These are phyloP conservation scores for Paramyrothecium sp. DNA, from an alignment of 2,329 filamentous ascomycete genomes.

Conservation along the genomic window DNA sequence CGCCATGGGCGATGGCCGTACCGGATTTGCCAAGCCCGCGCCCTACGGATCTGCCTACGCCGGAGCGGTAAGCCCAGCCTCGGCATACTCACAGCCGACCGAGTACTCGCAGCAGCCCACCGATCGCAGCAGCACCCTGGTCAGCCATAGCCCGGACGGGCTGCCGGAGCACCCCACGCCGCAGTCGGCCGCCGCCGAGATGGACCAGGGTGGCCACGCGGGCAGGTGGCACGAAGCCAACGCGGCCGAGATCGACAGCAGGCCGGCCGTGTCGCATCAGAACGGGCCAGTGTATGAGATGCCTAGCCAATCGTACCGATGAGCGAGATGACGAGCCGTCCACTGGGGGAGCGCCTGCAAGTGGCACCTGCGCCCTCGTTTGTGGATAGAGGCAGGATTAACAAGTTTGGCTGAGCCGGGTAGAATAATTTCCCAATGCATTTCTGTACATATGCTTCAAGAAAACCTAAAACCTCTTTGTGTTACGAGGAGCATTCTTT, in stretches of 20 bases:
- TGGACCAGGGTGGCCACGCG: slow-evolving; percentile 22
- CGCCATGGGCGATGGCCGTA: slow-evolving; percentile 35
- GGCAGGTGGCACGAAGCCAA: slow-evolving; percentile 31
- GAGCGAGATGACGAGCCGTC: slow-evolving; percentile 7
- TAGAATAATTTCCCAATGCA: background rate
- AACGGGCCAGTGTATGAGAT: slow-evolving; percentile 41
- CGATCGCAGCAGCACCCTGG: slow-evolving; percentile 11
- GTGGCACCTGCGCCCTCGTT: background rate
- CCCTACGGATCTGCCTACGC: slow-evolving; percentile 29
- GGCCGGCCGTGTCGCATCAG: slow-evolving; percentile 28
- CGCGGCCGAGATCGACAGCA: slow-evolving; percentile 37
- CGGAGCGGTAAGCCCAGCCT: slow-evolving; percentile 17
- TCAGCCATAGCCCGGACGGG: slow-evolving; percentile 10
- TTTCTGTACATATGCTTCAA: background rate
- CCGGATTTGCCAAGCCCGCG: slow-evolving; percentile 36
- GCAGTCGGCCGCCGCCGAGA: slow-evolving; percentile 30
- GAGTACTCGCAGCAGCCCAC: slow-evolving; percentile 9
- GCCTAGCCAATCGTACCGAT: slow-evolving; percentile 36
- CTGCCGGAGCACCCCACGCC: slow-evolving; percentile 21
- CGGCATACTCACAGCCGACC: slow-evolving; percentile 19
- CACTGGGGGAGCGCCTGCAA: background rate
- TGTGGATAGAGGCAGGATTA: background rate
- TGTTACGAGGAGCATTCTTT: background rate
- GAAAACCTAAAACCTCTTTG: background rate
- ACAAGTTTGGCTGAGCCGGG: background rate